Percentiles rank a stretch among this genome's conserved stretches.
Conservation (phyloP, 257 asterid genomes). For the Perilla frutescens region DNA sequence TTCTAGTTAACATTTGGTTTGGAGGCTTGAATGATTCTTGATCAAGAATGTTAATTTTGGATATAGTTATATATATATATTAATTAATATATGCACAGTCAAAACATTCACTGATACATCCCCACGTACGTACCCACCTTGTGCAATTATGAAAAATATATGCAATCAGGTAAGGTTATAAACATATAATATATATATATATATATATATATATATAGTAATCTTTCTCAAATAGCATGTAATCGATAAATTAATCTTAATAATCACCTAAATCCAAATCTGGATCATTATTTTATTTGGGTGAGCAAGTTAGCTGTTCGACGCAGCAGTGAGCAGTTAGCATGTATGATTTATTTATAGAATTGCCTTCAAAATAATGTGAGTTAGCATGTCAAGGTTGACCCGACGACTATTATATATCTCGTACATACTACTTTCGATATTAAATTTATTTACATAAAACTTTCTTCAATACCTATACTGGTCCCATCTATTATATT, state of each 20-base stretch:
- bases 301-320: background rate
- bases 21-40: background rate
- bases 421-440: background rate
- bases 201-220: background rate
- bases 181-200: no score
- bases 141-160: background rate
- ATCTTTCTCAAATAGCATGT: background rate
- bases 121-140: no score
- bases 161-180: background rate
- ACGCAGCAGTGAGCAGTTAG: background rate
- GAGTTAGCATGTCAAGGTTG: conserved; percentile 36
- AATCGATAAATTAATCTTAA: background rate
- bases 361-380: background rate
- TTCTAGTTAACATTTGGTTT: background rate
- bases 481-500: background rate
- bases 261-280: background rate
- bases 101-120: no score
- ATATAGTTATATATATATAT: background rate
- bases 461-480: background rate
- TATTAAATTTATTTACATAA: background rate
- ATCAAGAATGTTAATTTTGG: background rate
- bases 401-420: conserved; percentile 14
- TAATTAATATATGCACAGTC: background rate
- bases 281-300: background rate
- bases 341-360: background rate